phyloP scores from a whole-genome alignment of 2,329 filamentous ascomycete genomes.

The Verticillium longisporum region DNA sequence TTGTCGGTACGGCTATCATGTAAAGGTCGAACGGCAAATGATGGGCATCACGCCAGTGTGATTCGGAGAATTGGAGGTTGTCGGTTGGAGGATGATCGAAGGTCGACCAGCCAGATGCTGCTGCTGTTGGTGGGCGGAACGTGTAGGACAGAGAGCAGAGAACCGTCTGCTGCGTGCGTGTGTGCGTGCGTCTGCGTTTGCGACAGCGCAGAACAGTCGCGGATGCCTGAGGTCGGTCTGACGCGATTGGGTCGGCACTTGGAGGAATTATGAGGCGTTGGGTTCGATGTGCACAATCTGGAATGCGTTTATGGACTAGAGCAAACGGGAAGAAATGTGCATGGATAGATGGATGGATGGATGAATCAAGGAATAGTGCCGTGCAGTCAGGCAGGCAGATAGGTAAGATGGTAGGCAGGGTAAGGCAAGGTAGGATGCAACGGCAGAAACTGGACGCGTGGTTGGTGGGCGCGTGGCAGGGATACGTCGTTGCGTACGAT shows the following conservation, averaged over 20 bases:
- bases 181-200: neutral
- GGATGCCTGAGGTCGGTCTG: neutral
- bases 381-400: too few species aligned
- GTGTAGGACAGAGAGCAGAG: neutral
- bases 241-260: neutral
- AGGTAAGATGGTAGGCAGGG: too few species aligned
- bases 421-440: too few species aligned
- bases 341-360: neutral
- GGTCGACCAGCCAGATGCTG: neutral
- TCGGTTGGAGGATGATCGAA: neutral
- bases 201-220: neutral
- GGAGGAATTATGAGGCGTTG: neutral
- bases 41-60: neutral
- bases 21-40: neutral
- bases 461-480: neutral
- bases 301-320: neutral
- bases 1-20: neutral
- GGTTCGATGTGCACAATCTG: neutral
- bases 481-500: neutral
- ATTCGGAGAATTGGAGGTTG: neutral
- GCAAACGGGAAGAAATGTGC: neutral
- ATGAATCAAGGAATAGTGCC: neutral
- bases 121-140: neutral
- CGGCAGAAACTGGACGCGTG: neutral
- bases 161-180: neutral